Conservation (phyloP, 192 early-diverging fungal genomes). For the Dimargaris xerosporica region DNA sequence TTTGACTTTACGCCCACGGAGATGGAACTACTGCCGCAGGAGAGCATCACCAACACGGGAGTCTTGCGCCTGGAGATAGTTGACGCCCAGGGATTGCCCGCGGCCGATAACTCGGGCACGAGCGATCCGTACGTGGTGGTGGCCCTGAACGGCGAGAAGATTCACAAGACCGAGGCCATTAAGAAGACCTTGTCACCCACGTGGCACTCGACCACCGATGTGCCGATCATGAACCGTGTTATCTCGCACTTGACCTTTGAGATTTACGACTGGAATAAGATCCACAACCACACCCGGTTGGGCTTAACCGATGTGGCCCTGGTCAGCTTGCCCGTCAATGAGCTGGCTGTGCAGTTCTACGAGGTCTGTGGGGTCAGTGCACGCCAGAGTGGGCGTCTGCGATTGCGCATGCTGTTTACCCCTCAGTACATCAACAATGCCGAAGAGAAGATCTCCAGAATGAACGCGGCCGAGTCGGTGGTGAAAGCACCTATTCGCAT, state of each 20-base stretch:
- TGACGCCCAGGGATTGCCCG: conserved; percentile 39
- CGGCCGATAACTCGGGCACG: conserved; percentile 52
- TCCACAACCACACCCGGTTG: conserved; percentile 42
- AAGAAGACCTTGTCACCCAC: conserved; percentile 63
- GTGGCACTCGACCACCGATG: conserved; percentile 48
- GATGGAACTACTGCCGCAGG: conserved; percentile 22
- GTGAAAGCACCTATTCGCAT: conserved; percentile 40
- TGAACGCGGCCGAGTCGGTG: conserved; percentile 35
- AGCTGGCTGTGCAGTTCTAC: conserved; percentile 28
- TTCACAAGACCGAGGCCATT: conserved; percentile 46
- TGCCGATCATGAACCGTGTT: conserved; percentile 37
- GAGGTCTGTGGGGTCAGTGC: conserved; percentile 18
- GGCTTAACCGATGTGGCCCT: conserved; percentile 37
- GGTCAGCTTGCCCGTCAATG: conserved; percentile 31
- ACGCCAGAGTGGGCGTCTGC: conserved; percentile 26
- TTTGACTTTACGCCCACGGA: conserved; percentile 30
- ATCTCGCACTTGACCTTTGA: conserved; percentile 40
- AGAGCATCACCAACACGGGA: conserved; percentile 44
- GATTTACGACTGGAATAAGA: conserved; percentile 67
- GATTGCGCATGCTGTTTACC: conserved; percentile 41
- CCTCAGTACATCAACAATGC: conserved; percentile 37
- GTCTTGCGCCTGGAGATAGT: conserved; percentile 41
- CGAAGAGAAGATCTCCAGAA: conserved; percentile 30
- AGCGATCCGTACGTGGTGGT: conserved; percentile 62
- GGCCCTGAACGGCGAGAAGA: conserved; percentile 41